Conservation (phyloP, 2,329 filamentous ascomycete species). For the Epichloe sibirici region DNA sequence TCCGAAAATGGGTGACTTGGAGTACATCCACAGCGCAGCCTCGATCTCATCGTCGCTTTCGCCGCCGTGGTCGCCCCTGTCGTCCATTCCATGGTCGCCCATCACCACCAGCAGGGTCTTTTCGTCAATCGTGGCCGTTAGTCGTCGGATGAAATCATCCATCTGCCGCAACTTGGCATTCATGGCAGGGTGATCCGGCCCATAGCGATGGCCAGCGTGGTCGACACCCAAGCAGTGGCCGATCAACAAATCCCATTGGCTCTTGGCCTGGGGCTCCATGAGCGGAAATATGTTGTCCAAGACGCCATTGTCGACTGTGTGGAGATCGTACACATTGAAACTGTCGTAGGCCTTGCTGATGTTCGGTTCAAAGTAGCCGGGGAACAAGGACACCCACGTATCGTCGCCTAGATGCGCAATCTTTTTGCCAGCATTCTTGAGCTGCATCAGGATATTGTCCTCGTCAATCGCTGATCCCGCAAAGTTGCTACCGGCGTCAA, state of each 20-base stretch:
- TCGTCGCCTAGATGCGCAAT: conserved; percentile 95
- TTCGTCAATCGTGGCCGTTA: conserved; percentile 65
- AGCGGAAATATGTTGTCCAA: conserved; percentile 82
- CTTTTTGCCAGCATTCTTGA: conserved; percentile 52
- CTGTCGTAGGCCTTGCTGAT: conserved; percentile 87
- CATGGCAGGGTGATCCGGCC: conserved; percentile 88
- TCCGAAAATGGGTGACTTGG: conserved; percentile 75
- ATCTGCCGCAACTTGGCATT: conserved; percentile 82
- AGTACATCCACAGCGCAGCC: conserved; percentile 97
- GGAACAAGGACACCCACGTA: conserved; percentile 90
- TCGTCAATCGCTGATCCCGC: conserved; percentile 92
- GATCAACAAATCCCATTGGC: conserved; percentile 86
- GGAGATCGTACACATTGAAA: conserved; percentile 95
- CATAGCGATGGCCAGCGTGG: conserved; percentile 92
- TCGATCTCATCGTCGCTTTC: conserved; percentile 95
- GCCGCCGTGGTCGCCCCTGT: conserved; percentile 94
- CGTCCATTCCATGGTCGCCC: conserved; percentile 99
- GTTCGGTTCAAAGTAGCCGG: conserved; percentile 79
- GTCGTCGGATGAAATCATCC: conserved; percentile 63
- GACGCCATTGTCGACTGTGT: conserved; percentile 93
- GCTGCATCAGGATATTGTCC: conserved; percentile 62
- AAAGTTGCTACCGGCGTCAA: conserved; percentile 91
- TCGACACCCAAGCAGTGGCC: conserved; percentile 92
- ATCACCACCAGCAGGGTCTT: conserved; percentile 84
- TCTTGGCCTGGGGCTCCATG: conserved; percentile 49